These are phyloP conservation scores for Angophora floribunda DNA, from an alignment of 345 rosid genomes.

Conservation along the genomic window DNA sequence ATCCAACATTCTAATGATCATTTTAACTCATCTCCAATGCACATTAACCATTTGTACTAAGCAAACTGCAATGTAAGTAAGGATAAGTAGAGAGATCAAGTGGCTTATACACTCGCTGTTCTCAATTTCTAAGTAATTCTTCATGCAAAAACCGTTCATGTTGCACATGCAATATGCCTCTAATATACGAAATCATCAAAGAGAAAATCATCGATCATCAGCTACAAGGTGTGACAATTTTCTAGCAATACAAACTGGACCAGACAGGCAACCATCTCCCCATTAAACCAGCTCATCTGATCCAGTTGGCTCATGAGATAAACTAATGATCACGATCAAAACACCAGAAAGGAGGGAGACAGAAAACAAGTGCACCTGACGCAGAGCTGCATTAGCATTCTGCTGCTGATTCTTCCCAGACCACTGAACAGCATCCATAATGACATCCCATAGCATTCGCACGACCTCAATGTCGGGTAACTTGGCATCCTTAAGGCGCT, in stretches of 20 bases:
- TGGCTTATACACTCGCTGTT: background rate
- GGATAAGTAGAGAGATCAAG: background rate
- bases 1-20: background rate
- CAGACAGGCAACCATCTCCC: background rate
- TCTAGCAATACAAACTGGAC: background rate
- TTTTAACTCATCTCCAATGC: background rate
- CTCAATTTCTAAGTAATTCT: background rate
- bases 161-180: background rate
- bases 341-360: background rate
- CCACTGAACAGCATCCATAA: conserved; percentile 99
- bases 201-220: background rate
- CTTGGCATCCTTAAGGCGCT: conserved; percentile 73
- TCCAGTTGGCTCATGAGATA: background rate
- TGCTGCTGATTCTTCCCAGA: conserved; percentile 99
- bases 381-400: conserved; percentile 79
- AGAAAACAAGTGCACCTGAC: conserved; percentile 42
- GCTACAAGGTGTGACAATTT: background rate
- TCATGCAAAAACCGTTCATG: background rate
- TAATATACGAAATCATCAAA: background rate
- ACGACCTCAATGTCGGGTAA: conserved; percentile 76
- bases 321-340: background rate
- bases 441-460: conserved; percentile 82
- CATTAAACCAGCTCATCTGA: background rate
- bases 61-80: background rate
- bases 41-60: background rate